Evolutionary conservation across 2,329 filamentous ascomycete genomes (phyloP), one percentile per base, ranked within the genome.

Genomic region (Fusarium sp.): DNA sequence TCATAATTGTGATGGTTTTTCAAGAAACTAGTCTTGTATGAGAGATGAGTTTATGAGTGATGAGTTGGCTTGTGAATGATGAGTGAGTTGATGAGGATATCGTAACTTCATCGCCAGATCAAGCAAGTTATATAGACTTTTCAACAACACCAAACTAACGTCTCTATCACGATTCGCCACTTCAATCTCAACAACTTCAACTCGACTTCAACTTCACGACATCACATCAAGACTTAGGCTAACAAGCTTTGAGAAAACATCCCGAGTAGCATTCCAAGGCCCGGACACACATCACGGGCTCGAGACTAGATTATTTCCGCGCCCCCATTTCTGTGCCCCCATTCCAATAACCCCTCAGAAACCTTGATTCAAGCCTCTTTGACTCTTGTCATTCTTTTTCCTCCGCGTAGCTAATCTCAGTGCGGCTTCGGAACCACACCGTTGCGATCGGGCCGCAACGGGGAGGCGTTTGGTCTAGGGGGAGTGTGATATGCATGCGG

Each of bases 361-460:
- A 44, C 27, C 23, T 39, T 48, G 52, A 15, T 39, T 11, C 17
- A 14, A 10, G n/a, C 5, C 19, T 25, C 4, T 30, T 44, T 15
- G 20, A 4, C 17, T 41, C 13, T 27, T 65, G 50, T 39, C 23
- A 45, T 17, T 40, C 53, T 47, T 20, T 46, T 54, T 45, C 20
- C 43, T 57, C 48, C 41, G 50, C 40, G 20, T 3, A 20, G 5
- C 59, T 68, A 66, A 22, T 41, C 59, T 49, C 8, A 30, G 30
- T 35, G 46, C 39, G 32, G 45, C 27, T 41, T 50, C 41, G 25
- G 33, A 23, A n/a, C 5, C 22, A 57, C 37, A 40, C 65, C 65
- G 37, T 51, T 66, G 19, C 65, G 65, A 55, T 17, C 65, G 65
- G 65, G 47, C 65, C 65, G 65, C 19, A 44, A 13, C 40, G 17